These are phyloP conservation scores for Gonium pectorale DNA, from an alignment of 139 green algal species.

Conservation along the genomic window DNA sequence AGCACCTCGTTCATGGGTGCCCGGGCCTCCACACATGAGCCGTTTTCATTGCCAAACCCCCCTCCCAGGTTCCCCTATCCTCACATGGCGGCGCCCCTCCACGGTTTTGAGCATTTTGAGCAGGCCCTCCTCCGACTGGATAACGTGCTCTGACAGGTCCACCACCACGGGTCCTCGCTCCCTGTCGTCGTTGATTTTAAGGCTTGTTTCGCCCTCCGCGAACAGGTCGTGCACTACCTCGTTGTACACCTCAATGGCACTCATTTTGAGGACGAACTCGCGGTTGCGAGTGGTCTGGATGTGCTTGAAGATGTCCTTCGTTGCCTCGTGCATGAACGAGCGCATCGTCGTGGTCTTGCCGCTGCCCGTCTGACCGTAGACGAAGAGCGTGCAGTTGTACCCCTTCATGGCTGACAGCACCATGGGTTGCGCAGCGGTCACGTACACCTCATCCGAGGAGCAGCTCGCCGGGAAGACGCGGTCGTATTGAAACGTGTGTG, in stretches of 20 bases:
- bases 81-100: constrained; percentile 61
- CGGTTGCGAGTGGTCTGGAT: constrained; percentile 24
- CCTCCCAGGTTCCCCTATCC: background rate
- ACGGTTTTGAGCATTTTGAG: constrained; percentile 61
- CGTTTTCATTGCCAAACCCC: too few relatives aligned
- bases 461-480: constrained; percentile 48
- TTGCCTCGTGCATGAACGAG: constrained; percentile 56
- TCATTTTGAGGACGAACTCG: constrained; percentile 63
- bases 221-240: constrained; percentile 72
- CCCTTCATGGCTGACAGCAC: constrained; percentile 47
- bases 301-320: constrained; percentile 64
- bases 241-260: constrained; percentile 82
- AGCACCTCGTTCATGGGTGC: too few relatives aligned
- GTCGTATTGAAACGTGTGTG: constrained; percentile 55
- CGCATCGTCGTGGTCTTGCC: constrained; percentile 78
- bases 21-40: too few relatives aligned
- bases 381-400: constrained; percentile 65
- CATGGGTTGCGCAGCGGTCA: constrained; percentile 49
- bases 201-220: constrained; percentile 43
- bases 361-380: constrained; percentile 70
- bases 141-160: constrained; percentile 58
- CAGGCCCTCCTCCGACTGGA: constrained; percentile 63
- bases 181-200: constrained; percentile 67
- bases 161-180: constrained; percentile 61
- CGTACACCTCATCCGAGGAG: constrained; percentile 63